Percentiles rank a stretch among this genome's conserved stretches.
Evolutionary conservation across 192 early-diverging fungal genomes (phyloP).

Genomic region (Haplosporangium gracile): DNA sequence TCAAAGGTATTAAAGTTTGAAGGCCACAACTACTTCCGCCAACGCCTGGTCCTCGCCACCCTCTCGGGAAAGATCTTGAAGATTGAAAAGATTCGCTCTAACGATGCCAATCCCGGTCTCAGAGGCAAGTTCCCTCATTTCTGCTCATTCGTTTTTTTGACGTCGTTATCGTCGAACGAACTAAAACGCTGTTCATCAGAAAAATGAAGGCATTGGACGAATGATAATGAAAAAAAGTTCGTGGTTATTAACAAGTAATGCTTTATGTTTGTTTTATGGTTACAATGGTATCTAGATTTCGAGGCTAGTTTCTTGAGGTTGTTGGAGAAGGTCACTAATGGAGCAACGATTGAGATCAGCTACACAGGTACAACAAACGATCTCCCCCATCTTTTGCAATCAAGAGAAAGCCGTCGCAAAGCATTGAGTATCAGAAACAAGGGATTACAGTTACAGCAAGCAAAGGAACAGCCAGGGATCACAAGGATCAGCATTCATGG

Average conservation of each 20-base stretch:
- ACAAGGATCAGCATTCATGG: too few relatives aligned
- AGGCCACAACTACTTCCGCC: conserved; percentile 90
- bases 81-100: conserved; percentile 91
- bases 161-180: too few relatives aligned
- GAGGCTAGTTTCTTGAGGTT: conserved; percentile 92
- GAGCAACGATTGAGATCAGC: conserved; percentile 91
- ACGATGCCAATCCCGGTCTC: conserved; percentile 90
- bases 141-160: not conserved
- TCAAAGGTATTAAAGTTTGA: conserved; percentile 72
- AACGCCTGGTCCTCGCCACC: conserved; percentile 91
- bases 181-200: not conserved
- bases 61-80: conserved; percentile 85
- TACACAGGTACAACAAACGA: conserved; percentile 76
- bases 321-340: conserved; percentile 95
- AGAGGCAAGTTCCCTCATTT: conserved; percentile 63
- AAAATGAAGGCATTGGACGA: too few relatives aligned
- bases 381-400: not conserved
- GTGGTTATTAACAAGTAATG: too few relatives aligned
- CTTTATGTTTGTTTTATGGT: too few relatives aligned
- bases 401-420: not conserved
- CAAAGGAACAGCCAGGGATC: too few relatives aligned
- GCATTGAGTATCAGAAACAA: not conserved
- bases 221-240: too few relatives aligned
- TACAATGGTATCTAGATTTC: conserved; percentile 73
- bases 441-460: too few relatives aligned